phyloP scores from a whole-genome alignment of 75 land plant species.

The Selaginella moellendorffii region DNA sequence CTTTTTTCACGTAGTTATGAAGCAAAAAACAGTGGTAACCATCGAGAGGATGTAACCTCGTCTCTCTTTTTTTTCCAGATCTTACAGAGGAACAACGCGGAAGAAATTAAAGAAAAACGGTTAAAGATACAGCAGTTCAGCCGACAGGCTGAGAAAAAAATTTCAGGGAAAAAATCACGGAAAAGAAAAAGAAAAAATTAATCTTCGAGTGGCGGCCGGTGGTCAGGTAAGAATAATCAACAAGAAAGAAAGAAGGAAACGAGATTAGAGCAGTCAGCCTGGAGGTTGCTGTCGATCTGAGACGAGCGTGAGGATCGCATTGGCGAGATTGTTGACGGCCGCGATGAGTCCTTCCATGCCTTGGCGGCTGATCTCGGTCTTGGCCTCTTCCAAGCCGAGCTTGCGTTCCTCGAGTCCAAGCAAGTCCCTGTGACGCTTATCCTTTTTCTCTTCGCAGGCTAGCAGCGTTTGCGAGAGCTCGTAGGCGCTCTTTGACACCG shows the following conservation, averaged over 20 bases:
- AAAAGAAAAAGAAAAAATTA: neutral
- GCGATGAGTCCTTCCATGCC: slow-evolving; percentile 33
- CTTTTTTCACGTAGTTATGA: too few species aligned
- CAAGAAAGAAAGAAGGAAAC: neutral
- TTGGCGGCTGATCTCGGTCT: slow-evolving; percentile 28
- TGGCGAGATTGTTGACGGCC: slow-evolving; percentile 48
- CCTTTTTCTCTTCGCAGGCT: slow-evolving; percentile 40
- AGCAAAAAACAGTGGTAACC: too few species aligned
- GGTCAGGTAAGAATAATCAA: neutral
- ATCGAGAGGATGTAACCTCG: too few species aligned
- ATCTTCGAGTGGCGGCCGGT: too few species aligned
- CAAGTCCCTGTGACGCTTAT: slow-evolving; percentile 37
- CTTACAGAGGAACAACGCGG: too few species aligned
- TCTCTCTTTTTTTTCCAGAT: too few species aligned
- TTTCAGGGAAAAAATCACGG: too few species aligned
- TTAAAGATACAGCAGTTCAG: too few species aligned
- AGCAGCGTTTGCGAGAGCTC: slow-evolving; percentile 35
- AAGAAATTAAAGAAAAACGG: too few species aligned
- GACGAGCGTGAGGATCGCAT: slow-evolving; percentile 32
- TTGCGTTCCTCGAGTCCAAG: slow-evolving; percentile 33
- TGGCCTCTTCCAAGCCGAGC: slow-evolving; percentile 30
- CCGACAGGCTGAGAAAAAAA: too few species aligned
- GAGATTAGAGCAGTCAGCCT: neutral
- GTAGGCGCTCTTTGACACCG: slow-evolving; percentile 33
- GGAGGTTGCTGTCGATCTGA: slow-evolving; percentile 12